A percentile compares a stretch with the other conserved stretches of the same genome.
phyloP scores from a whole-genome alignment of 78 protist species.

The Planoprotostelium fungivorum region DNA sequence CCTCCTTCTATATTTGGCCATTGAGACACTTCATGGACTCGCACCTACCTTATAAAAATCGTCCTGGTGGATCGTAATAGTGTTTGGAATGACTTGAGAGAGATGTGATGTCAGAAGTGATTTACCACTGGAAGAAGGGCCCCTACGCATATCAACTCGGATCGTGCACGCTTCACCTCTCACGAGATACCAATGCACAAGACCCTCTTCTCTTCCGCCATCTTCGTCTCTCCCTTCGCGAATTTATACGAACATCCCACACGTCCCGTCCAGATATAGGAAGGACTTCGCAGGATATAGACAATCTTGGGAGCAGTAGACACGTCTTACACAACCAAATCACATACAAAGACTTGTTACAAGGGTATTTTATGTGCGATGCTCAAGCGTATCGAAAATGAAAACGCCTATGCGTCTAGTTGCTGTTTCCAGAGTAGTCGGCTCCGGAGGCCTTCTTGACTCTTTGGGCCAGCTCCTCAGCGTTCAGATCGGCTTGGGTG shows the following conservation, averaged over 20 bases:
- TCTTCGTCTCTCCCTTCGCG: neutral
- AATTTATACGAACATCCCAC: neutral
- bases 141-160: neutral
- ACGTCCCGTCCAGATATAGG: neutral
- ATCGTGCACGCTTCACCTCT: neutral
- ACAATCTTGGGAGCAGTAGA: too few relatives aligned
- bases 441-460: conserved; percentile 60
- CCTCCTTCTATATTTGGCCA: neutral
- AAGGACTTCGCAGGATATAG: too few relatives aligned
- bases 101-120: neutral
- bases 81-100: neutral
- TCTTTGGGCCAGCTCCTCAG: conserved; percentile 12
- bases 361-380: neutral
- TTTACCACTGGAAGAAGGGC: neutral
- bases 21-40: neutral
- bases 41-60: neutral
- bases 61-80: neutral
- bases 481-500: conserved; percentile 20
- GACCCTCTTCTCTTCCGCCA: neutral
- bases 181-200: neutral
- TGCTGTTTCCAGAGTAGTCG: conserved; percentile 66
- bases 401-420: neutral
- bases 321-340: too few relatives aligned
- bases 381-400: neutral
- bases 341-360: neutral